These are phyloP conservation scores for Saposhnikovia divaricata DNA, from an alignment of 129 eudicot species.

Conservation along the genomic window DNA sequence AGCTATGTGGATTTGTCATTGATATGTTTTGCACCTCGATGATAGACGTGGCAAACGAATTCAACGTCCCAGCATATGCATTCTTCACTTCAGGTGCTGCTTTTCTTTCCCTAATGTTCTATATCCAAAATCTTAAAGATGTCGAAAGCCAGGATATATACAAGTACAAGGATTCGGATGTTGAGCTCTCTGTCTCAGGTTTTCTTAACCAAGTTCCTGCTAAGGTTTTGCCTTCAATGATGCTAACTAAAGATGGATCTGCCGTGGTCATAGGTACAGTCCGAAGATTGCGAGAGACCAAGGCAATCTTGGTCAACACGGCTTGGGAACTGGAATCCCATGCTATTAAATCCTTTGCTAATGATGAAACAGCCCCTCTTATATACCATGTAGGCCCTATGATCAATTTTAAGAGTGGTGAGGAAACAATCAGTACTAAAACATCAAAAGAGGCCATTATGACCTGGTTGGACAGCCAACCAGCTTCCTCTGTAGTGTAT, in stretches of 20 bases:
- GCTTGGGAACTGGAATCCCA: neutral
- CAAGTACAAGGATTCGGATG: neutral
- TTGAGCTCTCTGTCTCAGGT: neutral
- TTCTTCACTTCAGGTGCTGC: slow-evolving; percentile 13
- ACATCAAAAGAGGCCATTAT: neutral
- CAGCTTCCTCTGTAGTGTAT: neutral
- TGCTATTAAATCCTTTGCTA: neutral
- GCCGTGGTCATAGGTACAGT: neutral
- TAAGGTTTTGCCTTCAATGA: neutral
- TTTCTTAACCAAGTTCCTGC: neutral
- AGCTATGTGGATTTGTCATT: slow-evolving; percentile 3
- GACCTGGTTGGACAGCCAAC: neutral
- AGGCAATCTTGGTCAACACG: neutral
- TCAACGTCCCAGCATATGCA: neutral
- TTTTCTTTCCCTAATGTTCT: slow-evolving; percentile 4
- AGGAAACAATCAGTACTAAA: neutral
- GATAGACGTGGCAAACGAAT: neutral
- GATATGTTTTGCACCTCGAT: slow-evolving; percentile 4
- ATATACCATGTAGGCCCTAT: neutral
- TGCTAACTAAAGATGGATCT: neutral
- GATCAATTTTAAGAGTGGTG: neutral
- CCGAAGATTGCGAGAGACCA: neutral
- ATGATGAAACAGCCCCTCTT: neutral
- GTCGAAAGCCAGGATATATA: neutral
- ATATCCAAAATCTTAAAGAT: neutral